A percentile compares a stretch with the other conserved stretches of the same genome.
phyloP scores from a whole-genome alignment of 169 alveolate species.

The Plasmodium malariae region DNA sequence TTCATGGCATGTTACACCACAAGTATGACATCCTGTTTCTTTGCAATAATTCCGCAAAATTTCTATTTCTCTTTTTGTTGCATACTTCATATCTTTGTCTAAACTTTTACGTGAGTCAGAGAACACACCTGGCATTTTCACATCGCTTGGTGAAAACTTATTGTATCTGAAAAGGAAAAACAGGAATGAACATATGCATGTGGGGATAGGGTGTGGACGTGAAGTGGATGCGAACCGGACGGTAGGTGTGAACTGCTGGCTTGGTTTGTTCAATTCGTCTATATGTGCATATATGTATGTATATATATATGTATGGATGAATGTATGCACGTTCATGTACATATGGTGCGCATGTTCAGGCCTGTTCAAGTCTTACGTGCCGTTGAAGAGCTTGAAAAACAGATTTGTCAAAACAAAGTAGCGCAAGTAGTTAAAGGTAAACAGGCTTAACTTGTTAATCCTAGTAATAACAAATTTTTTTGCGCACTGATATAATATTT shows the following conservation, averaged over 20 bases:
- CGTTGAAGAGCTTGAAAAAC: conserved; percentile 28
- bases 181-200: neutral
- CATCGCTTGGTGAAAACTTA: conserved; percentile 69
- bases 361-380: conserved; percentile 66
- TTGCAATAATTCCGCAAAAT: conserved; percentile 25
- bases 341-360: too few species aligned
- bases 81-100: conserved; percentile 63
- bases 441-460: conserved; percentile 35
- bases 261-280: neutral
- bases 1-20: conserved; percentile 54
- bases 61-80: conserved; percentile 67
- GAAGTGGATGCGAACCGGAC: too few species aligned
- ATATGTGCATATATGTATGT: neutral
- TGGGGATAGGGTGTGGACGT: neutral
- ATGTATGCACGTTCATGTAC: too few species aligned
- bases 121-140: conserved; percentile 74
- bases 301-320: too few species aligned
- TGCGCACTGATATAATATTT: conserved; percentile 42
- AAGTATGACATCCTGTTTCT: conserved; percentile 72
- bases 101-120: conserved; percentile 34
- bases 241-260: too few species aligned
- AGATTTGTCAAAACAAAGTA: conserved; percentile 51
- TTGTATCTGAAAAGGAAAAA: conserved; percentile 25
- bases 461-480: conserved; percentile 37
- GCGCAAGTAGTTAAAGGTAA: conserved; percentile 55